These are phyloP conservation scores for Hysterangium stoloniferum DNA, from an alignment of 768 basidiomycete species.

Conservation along the genomic window DNA sequence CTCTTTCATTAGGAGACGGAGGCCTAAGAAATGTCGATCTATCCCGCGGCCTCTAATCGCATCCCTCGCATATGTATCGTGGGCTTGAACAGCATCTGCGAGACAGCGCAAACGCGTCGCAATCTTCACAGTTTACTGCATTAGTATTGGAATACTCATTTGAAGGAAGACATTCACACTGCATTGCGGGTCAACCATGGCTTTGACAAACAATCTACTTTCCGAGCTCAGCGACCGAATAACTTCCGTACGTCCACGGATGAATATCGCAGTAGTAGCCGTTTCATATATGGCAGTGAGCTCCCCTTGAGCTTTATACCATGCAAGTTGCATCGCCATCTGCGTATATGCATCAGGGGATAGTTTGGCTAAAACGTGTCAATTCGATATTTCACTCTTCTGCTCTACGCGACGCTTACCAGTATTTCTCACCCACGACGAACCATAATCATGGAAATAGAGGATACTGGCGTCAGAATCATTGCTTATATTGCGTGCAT, in stretches of 20 bases:
- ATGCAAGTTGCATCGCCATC: constrained; percentile 87
- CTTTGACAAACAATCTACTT: constrained; percentile 67
- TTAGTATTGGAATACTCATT: not conserved
- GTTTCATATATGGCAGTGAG: constrained; percentile 94
- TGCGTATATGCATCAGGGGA: constrained; percentile 84
- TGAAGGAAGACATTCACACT: constrained; percentile 33
- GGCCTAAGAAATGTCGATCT: constrained; percentile 86
- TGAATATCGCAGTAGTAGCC: constrained; percentile 78
- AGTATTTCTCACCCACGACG: constrained; percentile 74
- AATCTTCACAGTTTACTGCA: constrained; percentile 20
- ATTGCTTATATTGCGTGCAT: constrained; percentile 51
- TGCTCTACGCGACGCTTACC: constrained; percentile 37
- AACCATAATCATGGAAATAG: constrained; percentile 77
- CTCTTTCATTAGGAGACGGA: constrained; percentile 54
- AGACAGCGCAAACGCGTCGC: constrained; percentile 42
- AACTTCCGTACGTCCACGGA: constrained; percentile 85
- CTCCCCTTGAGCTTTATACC: constrained; percentile 66
- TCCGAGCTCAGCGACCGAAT: constrained; percentile 69
- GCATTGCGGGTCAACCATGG: constrained; percentile 50
- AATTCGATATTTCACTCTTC: not conserved
- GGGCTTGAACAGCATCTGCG: constrained; percentile 58
- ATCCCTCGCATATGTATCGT: constrained; percentile 63
- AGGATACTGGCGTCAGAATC: constrained; percentile 82
- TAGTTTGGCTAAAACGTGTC: constrained; percentile 33
- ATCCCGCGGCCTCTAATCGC: constrained; percentile 78